Conservation (phyloP, 768 basidiomycete genomes). For the Psilocybe azurescens region DNA sequence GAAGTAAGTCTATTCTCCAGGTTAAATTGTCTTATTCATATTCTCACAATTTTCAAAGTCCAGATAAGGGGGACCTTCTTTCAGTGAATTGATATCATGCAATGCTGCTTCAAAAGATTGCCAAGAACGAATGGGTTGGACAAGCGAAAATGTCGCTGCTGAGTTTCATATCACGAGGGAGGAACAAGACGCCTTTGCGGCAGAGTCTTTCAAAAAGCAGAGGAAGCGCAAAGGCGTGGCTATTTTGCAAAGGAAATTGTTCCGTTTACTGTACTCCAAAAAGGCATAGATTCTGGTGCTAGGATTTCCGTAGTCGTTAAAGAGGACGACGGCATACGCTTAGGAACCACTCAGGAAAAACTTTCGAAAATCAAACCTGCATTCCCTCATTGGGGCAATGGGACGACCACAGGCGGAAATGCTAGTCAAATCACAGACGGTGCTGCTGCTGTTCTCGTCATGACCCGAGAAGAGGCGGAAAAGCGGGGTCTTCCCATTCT, state of each 20-base stretch:
- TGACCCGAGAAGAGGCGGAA: conserved; percentile 82
- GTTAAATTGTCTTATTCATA: background rate
- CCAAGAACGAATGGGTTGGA: conserved; percentile 85
- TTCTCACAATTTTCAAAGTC: conserved; percentile 42
- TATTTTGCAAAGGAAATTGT: conserved; percentile 74
- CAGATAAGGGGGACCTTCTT: conserved; percentile 66
- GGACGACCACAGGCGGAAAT: conserved; percentile 82
- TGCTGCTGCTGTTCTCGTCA: conserved; percentile 80
- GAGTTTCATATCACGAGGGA: conserved; percentile 76
- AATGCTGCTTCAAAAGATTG: conserved; percentile 66
- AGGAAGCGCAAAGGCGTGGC: conserved; percentile 71
- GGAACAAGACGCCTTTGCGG: conserved; percentile 78
- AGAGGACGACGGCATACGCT: conserved; percentile 81
- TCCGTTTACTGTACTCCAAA: conserved; percentile 70
- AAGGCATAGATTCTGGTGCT: conserved; percentile 59
- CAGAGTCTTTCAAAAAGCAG: conserved; percentile 79
- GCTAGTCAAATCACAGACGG: conserved; percentile 88
- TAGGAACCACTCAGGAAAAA: conserved; percentile 70
- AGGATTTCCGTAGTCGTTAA: conserved; percentile 58
- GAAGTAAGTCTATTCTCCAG: conserved; percentile 48
- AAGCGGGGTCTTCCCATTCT: conserved; percentile 73
- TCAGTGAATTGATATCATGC: conserved; percentile 64
- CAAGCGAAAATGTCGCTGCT: conserved; percentile 82
- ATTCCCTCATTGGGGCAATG: conserved; percentile 83
- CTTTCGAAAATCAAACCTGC: conserved; percentile 72